phyloP scores from a whole-genome alignment of 129 eudicot genomes.

The Escallonia rubra region DNA sequence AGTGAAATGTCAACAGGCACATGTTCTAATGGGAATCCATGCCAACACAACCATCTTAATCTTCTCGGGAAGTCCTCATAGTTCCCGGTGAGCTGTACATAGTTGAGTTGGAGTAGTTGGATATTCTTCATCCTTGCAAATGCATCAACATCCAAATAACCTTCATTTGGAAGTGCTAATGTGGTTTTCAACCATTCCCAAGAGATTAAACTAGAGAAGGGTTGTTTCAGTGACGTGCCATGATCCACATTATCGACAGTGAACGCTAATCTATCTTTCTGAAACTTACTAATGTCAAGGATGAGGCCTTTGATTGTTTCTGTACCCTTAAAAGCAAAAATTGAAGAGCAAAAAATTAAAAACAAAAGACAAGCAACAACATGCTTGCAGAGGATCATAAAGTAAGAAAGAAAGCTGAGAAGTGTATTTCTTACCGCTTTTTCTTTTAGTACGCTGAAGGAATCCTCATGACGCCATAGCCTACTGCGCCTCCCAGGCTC shows the following conservation, averaged over 20 bases:
- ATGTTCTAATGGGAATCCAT: neutral
- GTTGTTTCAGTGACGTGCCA: neutral
- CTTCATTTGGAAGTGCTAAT: neutral
- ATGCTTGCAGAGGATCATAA: neutral
- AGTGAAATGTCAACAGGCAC: neutral
- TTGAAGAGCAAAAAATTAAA: too few species aligned
- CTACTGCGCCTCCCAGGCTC: constrained; percentile 6
- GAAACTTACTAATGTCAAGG: neutral
- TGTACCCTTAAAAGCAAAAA: neutral
- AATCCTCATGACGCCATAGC: neutral
- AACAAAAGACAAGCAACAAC: too few species aligned
- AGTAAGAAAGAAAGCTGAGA: neutral
- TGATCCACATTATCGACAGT: neutral
- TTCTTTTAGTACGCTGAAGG: neutral
- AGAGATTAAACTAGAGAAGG: too few species aligned
- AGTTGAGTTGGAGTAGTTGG: neutral
- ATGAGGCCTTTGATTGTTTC: neutral
- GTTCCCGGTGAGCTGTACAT: neutral
- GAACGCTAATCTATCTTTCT: neutral
- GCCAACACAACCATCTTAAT: neutral
- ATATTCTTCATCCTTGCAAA: neutral
- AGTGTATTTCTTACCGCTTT: neutral
- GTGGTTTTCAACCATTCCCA: neutral
- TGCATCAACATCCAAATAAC: neutral
- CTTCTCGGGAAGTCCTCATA: neutral